These are phyloP conservation scores for Coemansia sp. DNA, from an alignment of 192 early-diverging fungal species.

Conservation along the genomic window DNA sequence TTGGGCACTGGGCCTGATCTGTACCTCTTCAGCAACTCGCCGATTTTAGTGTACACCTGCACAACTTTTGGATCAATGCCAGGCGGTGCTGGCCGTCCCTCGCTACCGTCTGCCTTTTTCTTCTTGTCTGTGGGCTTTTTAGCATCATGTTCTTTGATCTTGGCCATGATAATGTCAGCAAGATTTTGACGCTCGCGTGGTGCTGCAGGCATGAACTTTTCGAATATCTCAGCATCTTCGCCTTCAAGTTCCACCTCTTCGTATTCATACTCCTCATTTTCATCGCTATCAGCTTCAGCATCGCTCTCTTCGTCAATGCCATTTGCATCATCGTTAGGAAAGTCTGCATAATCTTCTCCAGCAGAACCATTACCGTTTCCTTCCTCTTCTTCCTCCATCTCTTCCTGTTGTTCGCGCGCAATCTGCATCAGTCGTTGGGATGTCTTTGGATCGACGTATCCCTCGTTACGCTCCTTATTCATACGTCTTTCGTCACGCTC, in stretches of 20 bases:
- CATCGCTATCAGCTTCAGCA: constrained; percentile 60
- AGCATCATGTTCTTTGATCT: constrained; percentile 78
- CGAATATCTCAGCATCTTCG: constrained; percentile 83
- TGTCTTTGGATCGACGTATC: constrained; percentile 79
- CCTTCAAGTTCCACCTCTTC: constrained; percentile 71
- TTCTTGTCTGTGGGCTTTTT: constrained; percentile 7
- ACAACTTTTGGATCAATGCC: constrained; percentile 85
- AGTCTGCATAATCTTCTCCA: constrained; percentile 21
- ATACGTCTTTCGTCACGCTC: constrained; percentile 59
- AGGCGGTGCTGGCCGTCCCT: constrained; percentile 32
- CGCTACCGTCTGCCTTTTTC: neutral
- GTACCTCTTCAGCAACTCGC: constrained; percentile 84
- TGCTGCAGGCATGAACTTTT: constrained; percentile 86
- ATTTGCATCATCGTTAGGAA: constrained; percentile 23
- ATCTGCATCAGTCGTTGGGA: constrained; percentile 87
- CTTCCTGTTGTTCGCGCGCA: constrained; percentile 88
- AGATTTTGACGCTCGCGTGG: constrained; percentile 84
- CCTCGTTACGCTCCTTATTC: constrained; percentile 51
- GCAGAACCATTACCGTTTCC: constrained; percentile 56
- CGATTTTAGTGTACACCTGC: constrained; percentile 88
- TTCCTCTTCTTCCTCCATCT: constrained; percentile 66
- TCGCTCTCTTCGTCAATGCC: constrained; percentile 12
- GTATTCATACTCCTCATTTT: constrained; percentile 66
- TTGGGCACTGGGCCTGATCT: constrained; percentile 94
- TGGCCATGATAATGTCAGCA: constrained; percentile 95